These are phyloP conservation scores for Metschnikowia henanensis DNA, from an alignment of 805 yeast species.

Conservation along the genomic window DNA sequence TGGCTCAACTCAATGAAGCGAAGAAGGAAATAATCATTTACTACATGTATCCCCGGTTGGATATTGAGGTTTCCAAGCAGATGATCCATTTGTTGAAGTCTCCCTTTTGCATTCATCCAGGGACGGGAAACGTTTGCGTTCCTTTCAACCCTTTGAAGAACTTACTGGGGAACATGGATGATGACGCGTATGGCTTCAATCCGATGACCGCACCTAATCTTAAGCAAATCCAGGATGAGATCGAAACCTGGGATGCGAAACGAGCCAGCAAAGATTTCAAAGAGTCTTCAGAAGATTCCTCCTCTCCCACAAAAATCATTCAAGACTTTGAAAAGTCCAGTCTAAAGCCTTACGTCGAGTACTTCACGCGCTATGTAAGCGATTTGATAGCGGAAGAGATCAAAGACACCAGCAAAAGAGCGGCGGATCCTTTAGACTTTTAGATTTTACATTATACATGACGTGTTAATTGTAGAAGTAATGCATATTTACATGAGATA, in stretches of 20 bases:
- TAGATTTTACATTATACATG: not conserved
- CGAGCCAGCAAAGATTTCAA: slow-evolving; percentile 29
- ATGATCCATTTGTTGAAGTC: slow-evolving; percentile 90
- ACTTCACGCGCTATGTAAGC: slow-evolving; percentile 63
- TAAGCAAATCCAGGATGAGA: slow-evolving; percentile 59
- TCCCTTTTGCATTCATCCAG: slow-evolving; percentile 96
- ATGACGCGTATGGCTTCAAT: slow-evolving; percentile 57
- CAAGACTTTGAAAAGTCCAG: slow-evolving; percentile 64
- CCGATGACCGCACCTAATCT: slow-evolving; percentile 83
- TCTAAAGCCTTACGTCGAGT: slow-evolving; percentile 67
- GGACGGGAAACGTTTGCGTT: slow-evolving; percentile 93
- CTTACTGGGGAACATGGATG: slow-evolving; percentile 31
- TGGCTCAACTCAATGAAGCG: slow-evolving; percentile 58
- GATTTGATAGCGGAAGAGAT: slow-evolving; percentile 57
- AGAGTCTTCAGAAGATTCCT: slow-evolving; percentile 24
- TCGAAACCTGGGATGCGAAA: slow-evolving; percentile 49
- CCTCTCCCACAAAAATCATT: slow-evolving; percentile 18
- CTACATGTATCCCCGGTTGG: slow-evolving; percentile 87
- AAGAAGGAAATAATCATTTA: slow-evolving; percentile 80
- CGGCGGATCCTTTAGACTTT: slow-evolving; percentile 32
- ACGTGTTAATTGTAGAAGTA: not conserved
- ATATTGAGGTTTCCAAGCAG: slow-evolving; percentile 88
- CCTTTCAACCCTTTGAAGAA: slow-evolving; percentile 61
- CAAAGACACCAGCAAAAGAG: slow-evolving; percentile 28
- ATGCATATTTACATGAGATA: not conserved